These are phyloP conservation scores for Malus hybrid DNA, from an alignment of 331 rosid species.

Conservation along the genomic window DNA sequence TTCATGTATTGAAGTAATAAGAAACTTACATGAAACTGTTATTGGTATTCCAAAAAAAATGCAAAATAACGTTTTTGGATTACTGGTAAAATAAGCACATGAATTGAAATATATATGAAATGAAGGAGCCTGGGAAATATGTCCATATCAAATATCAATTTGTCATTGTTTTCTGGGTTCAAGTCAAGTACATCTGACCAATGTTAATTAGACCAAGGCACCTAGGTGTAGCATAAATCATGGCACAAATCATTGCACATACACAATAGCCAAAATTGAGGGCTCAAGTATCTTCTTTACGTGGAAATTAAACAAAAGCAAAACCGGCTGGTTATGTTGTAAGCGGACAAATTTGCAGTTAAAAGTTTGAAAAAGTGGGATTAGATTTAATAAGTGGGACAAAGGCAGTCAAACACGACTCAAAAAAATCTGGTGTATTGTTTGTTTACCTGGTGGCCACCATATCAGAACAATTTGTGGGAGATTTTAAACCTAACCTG, in stretches of 20 bases:
- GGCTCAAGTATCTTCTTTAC: conserved; percentile 25
- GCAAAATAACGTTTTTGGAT: too few relatives aligned
- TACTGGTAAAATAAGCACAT: too few relatives aligned
- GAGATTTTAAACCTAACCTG: not conserved
- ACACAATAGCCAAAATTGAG: not conserved
- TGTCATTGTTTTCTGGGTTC: not conserved
- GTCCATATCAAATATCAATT: not conserved
- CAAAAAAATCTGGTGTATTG: not conserved
- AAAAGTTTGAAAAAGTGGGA: not conserved
- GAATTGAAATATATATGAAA: not conserved
- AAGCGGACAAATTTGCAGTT: not conserved
- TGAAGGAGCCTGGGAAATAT: not conserved
- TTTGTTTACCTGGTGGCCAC: not conserved
- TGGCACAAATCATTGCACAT: conserved; percentile 4
- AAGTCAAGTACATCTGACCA: not conserved
- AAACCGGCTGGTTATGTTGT: not conserved
- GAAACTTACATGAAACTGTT: rapidly evolving
- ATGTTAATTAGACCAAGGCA: not conserved
- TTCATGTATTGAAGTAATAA: too few relatives aligned
- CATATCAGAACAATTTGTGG: not conserved
- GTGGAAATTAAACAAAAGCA: conserved; percentile 2
- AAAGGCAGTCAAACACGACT: not conserved
- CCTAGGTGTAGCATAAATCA: not conserved
- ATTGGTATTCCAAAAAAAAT: too few relatives aligned
- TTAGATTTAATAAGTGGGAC: not conserved